Evolutionary conservation across 139 green algal species (phyloP).

Genomic region (Chlorella sp.): DNA sequence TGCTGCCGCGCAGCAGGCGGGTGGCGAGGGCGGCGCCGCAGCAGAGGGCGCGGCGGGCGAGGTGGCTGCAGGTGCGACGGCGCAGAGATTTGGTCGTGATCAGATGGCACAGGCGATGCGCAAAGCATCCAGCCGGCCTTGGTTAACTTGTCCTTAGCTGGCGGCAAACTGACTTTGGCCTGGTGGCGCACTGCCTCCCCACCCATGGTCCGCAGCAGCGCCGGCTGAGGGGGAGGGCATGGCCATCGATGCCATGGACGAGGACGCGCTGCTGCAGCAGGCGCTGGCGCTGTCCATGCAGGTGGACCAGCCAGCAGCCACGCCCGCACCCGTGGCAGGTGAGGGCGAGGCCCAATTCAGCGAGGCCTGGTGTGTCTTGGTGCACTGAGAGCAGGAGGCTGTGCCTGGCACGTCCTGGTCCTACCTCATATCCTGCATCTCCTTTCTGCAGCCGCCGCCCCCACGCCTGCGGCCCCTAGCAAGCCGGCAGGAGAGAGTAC

Average conservation of each 20-base stretch:
- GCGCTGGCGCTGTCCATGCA: constrained; percentile 96
- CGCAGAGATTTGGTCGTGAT: no score
- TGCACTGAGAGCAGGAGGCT: no score
- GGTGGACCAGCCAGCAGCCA: constrained; percentile 26
- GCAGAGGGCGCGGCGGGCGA: constrained; percentile 3
- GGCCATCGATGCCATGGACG: constrained; percentile 75
- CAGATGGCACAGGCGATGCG: no score
- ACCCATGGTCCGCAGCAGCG: not conserved
- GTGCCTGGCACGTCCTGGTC: not conserved
- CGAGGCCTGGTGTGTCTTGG: not conserved
- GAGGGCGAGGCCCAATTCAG: not conserved
- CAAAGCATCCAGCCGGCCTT: no score
- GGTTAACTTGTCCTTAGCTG: not conserved
- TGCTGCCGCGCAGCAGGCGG: constrained; percentile 37
- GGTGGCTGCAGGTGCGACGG: not conserved
- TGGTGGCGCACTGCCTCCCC: no score
- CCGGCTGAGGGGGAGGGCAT: constrained; percentile 24
- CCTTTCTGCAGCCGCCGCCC: not conserved
- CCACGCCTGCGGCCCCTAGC: constrained; percentile 34
- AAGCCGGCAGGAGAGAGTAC: not conserved
- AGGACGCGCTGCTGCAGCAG: constrained; percentile 86
- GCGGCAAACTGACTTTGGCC: not conserved
- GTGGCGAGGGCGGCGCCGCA: constrained; percentile 36
- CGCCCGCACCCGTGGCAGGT: constrained; percentile 11
- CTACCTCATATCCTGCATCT: not conserved